Percentiles rank a stretch among this genome's conserved stretches.
These are phyloP conservation scores for Tetraselmis striata DNA, from an alignment of 139 green algal genomes.

Conservation along the genomic window DNA sequence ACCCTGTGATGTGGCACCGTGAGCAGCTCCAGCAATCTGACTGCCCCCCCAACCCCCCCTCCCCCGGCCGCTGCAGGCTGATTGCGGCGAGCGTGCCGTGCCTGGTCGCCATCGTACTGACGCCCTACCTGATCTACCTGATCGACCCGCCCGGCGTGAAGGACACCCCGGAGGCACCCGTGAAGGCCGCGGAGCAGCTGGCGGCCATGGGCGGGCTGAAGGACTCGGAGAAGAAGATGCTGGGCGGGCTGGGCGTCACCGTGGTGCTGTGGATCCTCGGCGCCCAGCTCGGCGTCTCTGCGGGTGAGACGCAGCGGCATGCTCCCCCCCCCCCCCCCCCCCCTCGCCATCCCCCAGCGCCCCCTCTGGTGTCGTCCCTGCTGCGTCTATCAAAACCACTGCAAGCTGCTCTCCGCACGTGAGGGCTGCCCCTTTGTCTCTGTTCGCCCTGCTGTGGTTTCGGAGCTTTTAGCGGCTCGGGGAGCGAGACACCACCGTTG, in stretches of 20 bases:
- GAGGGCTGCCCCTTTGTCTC: no score
- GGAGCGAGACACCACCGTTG: no score
- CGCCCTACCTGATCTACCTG: slow-evolving; percentile 23
- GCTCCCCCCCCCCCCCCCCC: not conserved
- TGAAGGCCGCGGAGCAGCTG: slow-evolving; percentile 21
- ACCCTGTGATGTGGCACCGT: no score
- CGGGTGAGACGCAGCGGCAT: not conserved
- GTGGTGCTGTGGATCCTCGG: slow-evolving; percentile 40
- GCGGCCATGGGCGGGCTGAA: slow-evolving; percentile 28
- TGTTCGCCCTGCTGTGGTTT: no score
- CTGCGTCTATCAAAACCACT: no score
- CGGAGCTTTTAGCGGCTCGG: no score
- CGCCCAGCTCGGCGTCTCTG: not conserved
- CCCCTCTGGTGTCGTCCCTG: no score
- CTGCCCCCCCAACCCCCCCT: no score
- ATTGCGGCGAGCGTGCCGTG: slow-evolving; percentile 27
- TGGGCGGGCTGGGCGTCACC: slow-evolving; percentile 29
- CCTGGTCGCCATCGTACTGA: slow-evolving; percentile 2
- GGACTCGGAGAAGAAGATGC: slow-evolving; percentile 35
- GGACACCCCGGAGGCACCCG: slow-evolving; percentile 33
- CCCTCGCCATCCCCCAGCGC: not conserved
- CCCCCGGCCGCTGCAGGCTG: no score
- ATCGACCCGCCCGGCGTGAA: slow-evolving; percentile 30
- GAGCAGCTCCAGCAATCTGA: no score
- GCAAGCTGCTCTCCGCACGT: no score